Evolutionary conservation across 345 rosid species (phyloP).

Genomic region (Citrus inodora): DNA sequence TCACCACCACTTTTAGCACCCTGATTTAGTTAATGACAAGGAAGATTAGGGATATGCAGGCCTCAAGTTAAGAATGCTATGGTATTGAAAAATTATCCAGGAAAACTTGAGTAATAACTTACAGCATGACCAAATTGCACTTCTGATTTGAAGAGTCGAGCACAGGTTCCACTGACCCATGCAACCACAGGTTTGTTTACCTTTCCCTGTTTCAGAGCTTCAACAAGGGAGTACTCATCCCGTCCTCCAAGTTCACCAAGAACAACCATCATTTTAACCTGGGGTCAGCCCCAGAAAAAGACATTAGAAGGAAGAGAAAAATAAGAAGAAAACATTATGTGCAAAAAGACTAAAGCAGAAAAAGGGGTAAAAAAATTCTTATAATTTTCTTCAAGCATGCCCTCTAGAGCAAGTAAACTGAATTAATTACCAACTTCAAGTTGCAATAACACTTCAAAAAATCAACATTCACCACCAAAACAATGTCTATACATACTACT

Average conservation of each 20-base stretch:
- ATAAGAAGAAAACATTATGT: not conserved
- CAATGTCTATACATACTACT: not conserved
- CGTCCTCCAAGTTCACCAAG: conserved; percentile 98
- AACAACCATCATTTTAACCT: conserved; percentile 92
- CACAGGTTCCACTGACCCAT: conserved; percentile 99
- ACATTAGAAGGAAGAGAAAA: conserved; percentile 6
- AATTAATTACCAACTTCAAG: not conserved
- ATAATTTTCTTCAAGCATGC: not conserved
- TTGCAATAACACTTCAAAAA: not conserved
- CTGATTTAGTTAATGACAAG: conserved; percentile 35
- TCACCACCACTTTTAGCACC: conserved; percentile 99
- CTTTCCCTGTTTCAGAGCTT: conserved; percentile 92
- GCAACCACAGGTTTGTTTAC: conserved; percentile 94
- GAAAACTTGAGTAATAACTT: conserved; percentile 35
- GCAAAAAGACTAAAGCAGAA: not conserved
- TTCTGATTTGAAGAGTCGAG: conserved; percentile 93
- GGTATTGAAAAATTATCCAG: not conserved
- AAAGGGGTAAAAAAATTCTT: not conserved
- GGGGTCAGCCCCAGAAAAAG: conserved; percentile 17
- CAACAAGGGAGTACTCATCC: conserved; percentile 95
- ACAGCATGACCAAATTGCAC: conserved; percentile 99
- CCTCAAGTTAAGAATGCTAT: not conserved
- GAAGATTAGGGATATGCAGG: conserved; percentile 8
- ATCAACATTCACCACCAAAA: not conserved
- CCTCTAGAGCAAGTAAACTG: not conserved